Evolutionary conservation across 345 rosid species (phyloP).

Genomic region (Salix dunnii): DNA sequence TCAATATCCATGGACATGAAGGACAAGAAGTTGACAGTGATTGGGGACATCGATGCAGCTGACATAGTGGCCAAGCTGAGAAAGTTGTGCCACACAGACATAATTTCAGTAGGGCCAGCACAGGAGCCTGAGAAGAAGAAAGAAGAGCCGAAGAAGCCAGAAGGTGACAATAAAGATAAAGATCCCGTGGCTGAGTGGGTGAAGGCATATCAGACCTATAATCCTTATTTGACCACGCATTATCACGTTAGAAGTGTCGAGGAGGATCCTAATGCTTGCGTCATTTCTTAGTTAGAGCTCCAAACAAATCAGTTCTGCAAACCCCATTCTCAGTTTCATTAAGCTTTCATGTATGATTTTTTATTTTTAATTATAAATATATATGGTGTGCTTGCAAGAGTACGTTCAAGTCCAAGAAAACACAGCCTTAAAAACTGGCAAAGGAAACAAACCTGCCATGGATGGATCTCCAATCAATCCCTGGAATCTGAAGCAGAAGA

Average conservation of each 20-base stretch:
- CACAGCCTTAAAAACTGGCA: too few relatives aligned
- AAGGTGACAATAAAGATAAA: constrained; percentile 20
- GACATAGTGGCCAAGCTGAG: constrained; percentile 40
- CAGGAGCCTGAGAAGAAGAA: constrained; percentile 60
- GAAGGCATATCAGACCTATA: constrained; percentile 17
- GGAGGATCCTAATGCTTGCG: constrained; percentile 42
- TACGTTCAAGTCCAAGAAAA: too few relatives aligned
- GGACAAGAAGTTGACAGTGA: constrained; percentile 53
- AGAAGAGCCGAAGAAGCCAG: constrained; percentile 37
- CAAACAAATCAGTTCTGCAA: background rate
- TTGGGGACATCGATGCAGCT: constrained; percentile 51
- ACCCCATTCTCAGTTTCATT: too few relatives aligned
- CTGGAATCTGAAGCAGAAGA: too few relatives aligned
- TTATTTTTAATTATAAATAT: too few relatives aligned
- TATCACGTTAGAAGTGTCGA: constrained; percentile 24
- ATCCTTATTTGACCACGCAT: constrained; percentile 16
- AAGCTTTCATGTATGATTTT: too few relatives aligned
- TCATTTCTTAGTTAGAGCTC: constrained; percentile 22
- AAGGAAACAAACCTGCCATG: too few relatives aligned
- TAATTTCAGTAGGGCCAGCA: constrained; percentile 54
- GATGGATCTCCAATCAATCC: too few relatives aligned
- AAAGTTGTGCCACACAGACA: constrained; percentile 45
- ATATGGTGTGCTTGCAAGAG: too few relatives aligned
- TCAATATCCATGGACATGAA: constrained; percentile 52
- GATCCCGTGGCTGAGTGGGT: constrained; percentile 21